A percentile compares a stretch with the other conserved stretches of the same genome.
Evolutionary conservation across 225 moss, liverwort and hornwort genomes (phyloP).

Genomic region (Anthoceros angustus): DNA sequence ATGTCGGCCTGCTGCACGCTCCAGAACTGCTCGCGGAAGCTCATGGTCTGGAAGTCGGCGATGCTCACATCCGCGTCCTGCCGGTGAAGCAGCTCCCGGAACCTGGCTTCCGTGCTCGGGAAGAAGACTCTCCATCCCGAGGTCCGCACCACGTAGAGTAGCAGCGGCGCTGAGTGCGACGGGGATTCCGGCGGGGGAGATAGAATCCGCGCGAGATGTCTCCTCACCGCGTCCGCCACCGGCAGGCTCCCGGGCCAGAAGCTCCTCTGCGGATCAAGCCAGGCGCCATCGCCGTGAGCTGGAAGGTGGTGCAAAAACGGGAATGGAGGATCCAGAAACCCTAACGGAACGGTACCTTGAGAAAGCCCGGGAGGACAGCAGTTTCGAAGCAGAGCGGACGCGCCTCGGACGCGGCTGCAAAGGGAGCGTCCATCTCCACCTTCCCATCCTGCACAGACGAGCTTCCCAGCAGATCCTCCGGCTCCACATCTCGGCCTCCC

Average conservation of each 20-base stretch:
- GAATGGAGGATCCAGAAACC: background rate
- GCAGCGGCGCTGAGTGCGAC: background rate
- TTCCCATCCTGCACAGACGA: background rate
- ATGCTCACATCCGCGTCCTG: background rate
- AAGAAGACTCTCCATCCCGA: constrained; percentile 1
- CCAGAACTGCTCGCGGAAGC: constrained; percentile 2
- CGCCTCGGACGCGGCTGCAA: background rate
- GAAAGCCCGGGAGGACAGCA: background rate
- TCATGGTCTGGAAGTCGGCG: background rate
- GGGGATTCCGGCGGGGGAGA: background rate
- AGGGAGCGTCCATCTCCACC: constrained; percentile 1
- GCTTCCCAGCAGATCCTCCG: background rate
- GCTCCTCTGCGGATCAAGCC: background rate
- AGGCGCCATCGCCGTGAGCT: background rate
- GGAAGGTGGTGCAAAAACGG: background rate
- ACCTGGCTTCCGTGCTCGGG: background rate
- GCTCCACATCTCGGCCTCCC: background rate
- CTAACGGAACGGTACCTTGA: background rate
- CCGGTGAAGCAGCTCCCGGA: background rate
- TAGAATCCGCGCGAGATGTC: background rate
- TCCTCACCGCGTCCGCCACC: background rate
- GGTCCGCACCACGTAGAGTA: background rate
- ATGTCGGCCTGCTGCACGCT: background rate
- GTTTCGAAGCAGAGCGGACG: background rate
- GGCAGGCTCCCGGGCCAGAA: constrained; percentile 1